Evolutionary conservation across 2,329 filamentous ascomycete genomes (phyloP).

Genomic region (Aspergillus persii): DNA sequence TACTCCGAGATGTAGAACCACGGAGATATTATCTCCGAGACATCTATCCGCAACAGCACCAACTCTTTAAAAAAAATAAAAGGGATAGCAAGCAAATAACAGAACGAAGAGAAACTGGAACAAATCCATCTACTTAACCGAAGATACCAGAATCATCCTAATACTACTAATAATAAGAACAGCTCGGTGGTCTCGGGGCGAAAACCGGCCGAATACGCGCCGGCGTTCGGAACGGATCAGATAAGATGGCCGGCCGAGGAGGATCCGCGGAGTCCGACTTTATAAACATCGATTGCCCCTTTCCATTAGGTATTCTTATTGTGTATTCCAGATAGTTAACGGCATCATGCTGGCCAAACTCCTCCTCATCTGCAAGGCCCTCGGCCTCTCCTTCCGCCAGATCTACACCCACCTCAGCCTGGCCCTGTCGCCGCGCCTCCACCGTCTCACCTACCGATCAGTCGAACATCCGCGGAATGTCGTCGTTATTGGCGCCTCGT

Average conservation of each 20-base stretch:
- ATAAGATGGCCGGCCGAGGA: constrained; percentile 2
- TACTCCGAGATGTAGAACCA: too few relatives aligned
- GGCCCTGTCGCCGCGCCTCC: constrained; percentile 4
- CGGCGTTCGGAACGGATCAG: constrained; percentile 5
- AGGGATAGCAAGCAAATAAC: too few relatives aligned
- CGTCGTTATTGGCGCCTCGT: constrained; percentile 58
- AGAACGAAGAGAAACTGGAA: too few relatives aligned
- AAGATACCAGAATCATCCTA: too few relatives aligned
- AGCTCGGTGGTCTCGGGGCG: not conserved
- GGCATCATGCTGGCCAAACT: not conserved
- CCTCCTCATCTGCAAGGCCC: not conserved
- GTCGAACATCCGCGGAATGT: constrained; percentile 43
- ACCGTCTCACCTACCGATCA: constrained; percentile 14
- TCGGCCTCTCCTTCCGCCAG: not conserved
- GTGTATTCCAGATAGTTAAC: not conserved
- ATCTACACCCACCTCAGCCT: not conserved
- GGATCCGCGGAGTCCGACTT: not conserved
- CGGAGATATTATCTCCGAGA: too few relatives aligned
- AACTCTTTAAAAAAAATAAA: too few relatives aligned
- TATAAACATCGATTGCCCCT: not conserved
- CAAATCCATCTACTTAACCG: too few relatives aligned
- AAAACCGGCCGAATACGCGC: not conserved
- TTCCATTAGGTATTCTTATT: not conserved
- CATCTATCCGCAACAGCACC: too few relatives aligned
- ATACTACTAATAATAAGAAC: too few relatives aligned